phyloP scores from a whole-genome alignment of 73 alveolate genomes.

The Tetrahymena elliotti region DNA sequence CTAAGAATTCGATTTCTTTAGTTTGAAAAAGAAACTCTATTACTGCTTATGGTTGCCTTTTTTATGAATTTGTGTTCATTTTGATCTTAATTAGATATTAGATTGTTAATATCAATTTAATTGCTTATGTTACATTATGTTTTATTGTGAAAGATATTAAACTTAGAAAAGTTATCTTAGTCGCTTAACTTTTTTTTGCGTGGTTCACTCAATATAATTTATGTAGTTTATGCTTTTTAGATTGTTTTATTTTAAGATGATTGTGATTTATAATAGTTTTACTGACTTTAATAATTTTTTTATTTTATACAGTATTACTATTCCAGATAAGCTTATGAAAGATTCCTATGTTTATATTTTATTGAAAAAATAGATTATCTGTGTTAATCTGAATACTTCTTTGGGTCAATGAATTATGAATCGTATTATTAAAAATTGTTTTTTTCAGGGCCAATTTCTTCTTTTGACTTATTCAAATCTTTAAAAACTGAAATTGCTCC shows the following conservation, averaged over 20 bases:
- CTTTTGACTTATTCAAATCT: background rate
- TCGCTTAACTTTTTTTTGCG: background rate
- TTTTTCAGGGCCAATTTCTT: too few species aligned
- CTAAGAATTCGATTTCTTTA: background rate
- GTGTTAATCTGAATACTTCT: too few species aligned
- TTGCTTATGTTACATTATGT: background rate
- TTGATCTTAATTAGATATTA: background rate
- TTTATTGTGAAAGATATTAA: too few species aligned
- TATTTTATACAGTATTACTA: too few species aligned
- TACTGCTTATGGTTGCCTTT: background rate
- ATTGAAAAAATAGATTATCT: too few species aligned
- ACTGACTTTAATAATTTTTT: background rate
- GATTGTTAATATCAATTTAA: too few species aligned
- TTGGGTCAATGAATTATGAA: background rate
- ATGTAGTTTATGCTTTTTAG: too few species aligned
- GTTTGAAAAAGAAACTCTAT: too few species aligned
- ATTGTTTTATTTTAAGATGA: too few species aligned
- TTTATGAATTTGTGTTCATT: background rate
- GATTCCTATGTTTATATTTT: background rate
- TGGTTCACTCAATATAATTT: background rate
- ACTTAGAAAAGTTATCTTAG: background rate
- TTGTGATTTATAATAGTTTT: background rate
- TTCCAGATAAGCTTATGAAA: background rate
- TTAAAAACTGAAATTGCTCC: background rate
- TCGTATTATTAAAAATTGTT: too few species aligned